Percentiles rank a stretch among this genome's conserved stretches.
Conservation (phyloP, 805 yeast genomes). For the Nematodospora valgi region DNA sequence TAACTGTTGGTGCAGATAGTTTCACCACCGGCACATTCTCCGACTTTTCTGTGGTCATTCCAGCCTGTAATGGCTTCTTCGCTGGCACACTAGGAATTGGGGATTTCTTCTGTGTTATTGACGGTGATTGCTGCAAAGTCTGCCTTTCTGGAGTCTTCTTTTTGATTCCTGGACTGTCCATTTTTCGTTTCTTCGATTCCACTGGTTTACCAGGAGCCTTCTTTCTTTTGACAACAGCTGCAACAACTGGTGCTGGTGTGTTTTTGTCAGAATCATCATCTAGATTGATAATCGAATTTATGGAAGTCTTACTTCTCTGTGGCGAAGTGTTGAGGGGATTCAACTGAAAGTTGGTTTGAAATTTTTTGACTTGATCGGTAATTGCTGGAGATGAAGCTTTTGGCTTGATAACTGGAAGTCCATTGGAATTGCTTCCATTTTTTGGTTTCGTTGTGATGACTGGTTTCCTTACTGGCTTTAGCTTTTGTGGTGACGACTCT, state of each 20-base stretch:
- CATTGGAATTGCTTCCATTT: not conserved
- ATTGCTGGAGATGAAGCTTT: constrained; percentile 6
- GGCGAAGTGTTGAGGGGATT: constrained; percentile 7
- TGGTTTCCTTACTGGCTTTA: not conserved
- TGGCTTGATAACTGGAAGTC: constrained; percentile 3
- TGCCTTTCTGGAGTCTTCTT: constrained; percentile 15
- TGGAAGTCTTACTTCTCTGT: constrained; percentile 35
- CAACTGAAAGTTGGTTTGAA: constrained; percentile 28
- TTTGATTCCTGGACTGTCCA: constrained; percentile 7
- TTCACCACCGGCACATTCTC: constrained; percentile 11
- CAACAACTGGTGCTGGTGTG: constrained; percentile 11
- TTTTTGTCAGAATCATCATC: constrained; percentile 25
- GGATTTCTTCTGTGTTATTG: constrained; percentile 9
- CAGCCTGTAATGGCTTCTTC: constrained; percentile 11
- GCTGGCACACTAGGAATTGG: constrained; percentile 9
- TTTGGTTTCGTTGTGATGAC: not conserved
- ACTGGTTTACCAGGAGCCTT: constrained; percentile 13
- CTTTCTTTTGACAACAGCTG: constrained; percentile 12
- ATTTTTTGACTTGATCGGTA: constrained; percentile 27
- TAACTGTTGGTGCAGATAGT: constrained; percentile 20
- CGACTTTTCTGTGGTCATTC: constrained; percentile 17
- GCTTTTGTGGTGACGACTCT: not conserved
- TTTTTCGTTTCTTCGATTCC: constrained; percentile 1
- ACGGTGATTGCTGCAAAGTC: constrained; percentile 4
- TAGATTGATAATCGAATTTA: constrained; percentile 37